Base-by-base conservation (phyloP, 345 rosid genomes). In the Gossypium raimondii region DNA sequence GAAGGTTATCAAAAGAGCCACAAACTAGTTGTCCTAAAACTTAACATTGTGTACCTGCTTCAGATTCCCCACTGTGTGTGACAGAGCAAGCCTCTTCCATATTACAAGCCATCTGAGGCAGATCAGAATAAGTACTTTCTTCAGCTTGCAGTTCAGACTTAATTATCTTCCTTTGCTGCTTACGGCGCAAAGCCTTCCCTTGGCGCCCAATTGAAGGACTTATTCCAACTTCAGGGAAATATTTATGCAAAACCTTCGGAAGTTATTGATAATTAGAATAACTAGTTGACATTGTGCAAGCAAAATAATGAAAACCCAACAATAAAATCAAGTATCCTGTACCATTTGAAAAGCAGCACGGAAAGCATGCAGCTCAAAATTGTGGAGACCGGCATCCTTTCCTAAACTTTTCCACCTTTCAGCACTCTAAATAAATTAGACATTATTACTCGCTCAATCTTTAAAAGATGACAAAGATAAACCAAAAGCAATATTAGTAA, bases 261-360 rank as follows among this genome's bases (percentile, higher is more conserved):
- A 76, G 70, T 66, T 74, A 81, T 38, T 62, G 70, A 69, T 11
- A 63, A 63, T 63, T 61, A 63, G 48, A 63, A 17, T 1, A 63
- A 38, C 48, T 38, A 63, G 12, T n/a, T 51, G 64, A 48, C 11
- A 66, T 11, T 24, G 17, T 43, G 76, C 38, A 64, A 71, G 75
- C 20, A 61, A 52, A 72, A 58, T 22, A 20, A 60, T 13, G 60
- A 18, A 48, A 13, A 77, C 61, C 45, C 24, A 17, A 58, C 44
- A 66, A 63, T 29, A 73, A 45, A 77, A 65, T 27, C 64, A 65
- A 24, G 67, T 20, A 67, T 13, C 16, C 2, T 48, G n/a, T 88
- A 94, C 97, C 95, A 89, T 86, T 78, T 92, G 97, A 71, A 94
- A 94, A 73, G 91, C 95, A 79, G 98, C 94, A 77, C 97, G 98